phyloP scores from a whole-genome alignment of 768 basidiomycete species.

The Trichaptum fuscoviolaceum region DNA sequence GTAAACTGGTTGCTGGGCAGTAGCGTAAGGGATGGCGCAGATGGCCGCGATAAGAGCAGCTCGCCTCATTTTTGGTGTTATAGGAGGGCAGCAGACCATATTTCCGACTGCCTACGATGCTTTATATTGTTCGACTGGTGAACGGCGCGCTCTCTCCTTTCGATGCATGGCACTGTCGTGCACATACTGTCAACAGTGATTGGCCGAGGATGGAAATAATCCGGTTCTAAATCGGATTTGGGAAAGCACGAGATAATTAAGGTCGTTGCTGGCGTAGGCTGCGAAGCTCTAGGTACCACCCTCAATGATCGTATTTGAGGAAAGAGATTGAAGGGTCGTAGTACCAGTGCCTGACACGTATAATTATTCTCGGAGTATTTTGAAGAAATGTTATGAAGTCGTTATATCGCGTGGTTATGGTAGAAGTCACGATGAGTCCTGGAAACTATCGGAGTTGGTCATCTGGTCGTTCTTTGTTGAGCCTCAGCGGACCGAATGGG shows the following conservation, averaged over 20 bases:
- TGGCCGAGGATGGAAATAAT: not conserved
- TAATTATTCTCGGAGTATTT: not conserved
- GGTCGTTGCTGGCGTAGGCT: not conserved
- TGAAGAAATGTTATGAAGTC: not conserved
- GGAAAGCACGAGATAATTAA: not conserved
- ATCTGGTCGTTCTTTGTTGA: too few relatives aligned
- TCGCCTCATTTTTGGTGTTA: not conserved
- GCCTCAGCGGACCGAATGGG: too few relatives aligned
- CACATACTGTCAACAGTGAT: not conserved
- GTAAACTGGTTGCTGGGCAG: constrained; percentile 22
- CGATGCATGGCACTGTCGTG: not conserved
- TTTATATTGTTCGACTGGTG: not conserved
- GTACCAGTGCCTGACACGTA: not conserved
- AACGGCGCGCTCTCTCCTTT: not conserved
- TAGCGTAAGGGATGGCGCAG: constrained; percentile 16
- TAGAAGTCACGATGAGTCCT: not conserved
- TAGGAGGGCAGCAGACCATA: not conserved
- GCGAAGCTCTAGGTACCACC: not conserved
- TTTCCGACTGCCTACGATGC: not conserved
- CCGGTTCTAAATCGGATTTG: not conserved
- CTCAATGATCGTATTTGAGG: not conserved
- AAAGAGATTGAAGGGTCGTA: not conserved
- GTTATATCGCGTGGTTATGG: not conserved
- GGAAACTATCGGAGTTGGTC: not conserved
- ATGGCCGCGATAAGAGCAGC: constrained; percentile 1